phyloP scores from a whole-genome alignment of 2,329 filamentous ascomycete species.

The Verticillium zaregamsianum region DNA sequence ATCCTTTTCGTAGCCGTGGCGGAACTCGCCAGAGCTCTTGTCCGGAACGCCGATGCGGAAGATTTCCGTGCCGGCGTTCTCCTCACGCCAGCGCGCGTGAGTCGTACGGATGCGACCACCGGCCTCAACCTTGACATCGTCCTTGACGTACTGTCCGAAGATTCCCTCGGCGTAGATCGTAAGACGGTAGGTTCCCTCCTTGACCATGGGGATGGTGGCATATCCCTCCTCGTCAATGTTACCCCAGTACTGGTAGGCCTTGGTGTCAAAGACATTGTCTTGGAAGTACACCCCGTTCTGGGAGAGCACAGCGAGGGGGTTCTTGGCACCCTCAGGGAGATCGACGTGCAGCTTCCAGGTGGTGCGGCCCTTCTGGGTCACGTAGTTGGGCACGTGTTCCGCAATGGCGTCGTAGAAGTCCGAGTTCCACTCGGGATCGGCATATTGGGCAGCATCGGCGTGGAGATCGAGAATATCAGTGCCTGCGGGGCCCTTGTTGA shows the following conservation, averaged over 20 bases:
- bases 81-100: slow-evolving; percentile 44
- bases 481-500: slow-evolving; percentile 49
- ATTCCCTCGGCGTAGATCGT: slow-evolving; percentile 60
- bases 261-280: slow-evolving; percentile 47
- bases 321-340: slow-evolving; percentile 46
- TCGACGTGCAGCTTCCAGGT: slow-evolving; percentile 44
- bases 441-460: slow-evolving; percentile 48
- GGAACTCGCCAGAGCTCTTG: slow-evolving; percentile 54
- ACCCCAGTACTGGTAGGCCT: slow-evolving; percentile 54
- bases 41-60: slow-evolving; percentile 61
- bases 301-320: slow-evolving; percentile 46
- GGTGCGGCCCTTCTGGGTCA: slow-evolving; percentile 46
- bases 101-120: slow-evolving; percentile 31
- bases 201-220: slow-evolving; percentile 45
- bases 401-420: slow-evolving; percentile 63
- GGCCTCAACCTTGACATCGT: slow-evolving; percentile 37
- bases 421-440: slow-evolving; percentile 48
- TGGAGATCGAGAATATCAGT: slow-evolving; percentile 43
- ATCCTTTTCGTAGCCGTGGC: slow-evolving; percentile 46
- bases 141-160: slow-evolving; percentile 56
- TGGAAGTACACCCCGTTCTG: slow-evolving; percentile 50
- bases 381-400: slow-evolving; percentile 53
- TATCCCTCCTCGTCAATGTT: slow-evolving; percentile 38
- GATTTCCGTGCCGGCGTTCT: slow-evolving; percentile 53
- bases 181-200: slow-evolving; percentile 55